Conservation (phyloP, 2,329 filamentous ascomycete species). For the Neopestalotiopsis rosae region DNA sequence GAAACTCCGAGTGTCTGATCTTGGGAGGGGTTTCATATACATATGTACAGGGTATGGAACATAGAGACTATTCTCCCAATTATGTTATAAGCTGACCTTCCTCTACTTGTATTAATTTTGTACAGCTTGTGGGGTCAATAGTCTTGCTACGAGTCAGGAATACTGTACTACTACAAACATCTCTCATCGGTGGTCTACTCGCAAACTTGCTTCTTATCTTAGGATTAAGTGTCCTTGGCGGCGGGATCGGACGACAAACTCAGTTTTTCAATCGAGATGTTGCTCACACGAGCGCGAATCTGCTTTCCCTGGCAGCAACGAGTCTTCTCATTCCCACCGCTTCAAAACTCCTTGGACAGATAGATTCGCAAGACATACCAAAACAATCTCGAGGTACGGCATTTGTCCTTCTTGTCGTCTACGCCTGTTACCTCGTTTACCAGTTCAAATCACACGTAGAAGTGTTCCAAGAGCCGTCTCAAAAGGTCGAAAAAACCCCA, state of each 20-base stretch:
- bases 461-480: no score
- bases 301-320: slow-evolving; percentile 1
- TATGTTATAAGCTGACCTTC: no score
- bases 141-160: neutral
- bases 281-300: neutral
- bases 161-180: neutral
- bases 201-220: slow-evolving; percentile 7
- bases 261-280: neutral
- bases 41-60: neutral
- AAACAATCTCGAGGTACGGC: slow-evolving; percentile 9
- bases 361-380: neutral
- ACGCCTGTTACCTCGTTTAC: neutral
- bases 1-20: neutral
- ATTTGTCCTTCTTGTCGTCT: neutral
- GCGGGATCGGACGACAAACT: neutral
- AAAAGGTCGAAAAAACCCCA: no score
- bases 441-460: slow-evolving; percentile 1
- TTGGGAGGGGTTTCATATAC: neutral
- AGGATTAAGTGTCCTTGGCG: neutral
- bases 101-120: neutral
- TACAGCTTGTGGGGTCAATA: neutral
- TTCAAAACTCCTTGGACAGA: slow-evolving; percentile 5
- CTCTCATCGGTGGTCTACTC: neutral
- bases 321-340: slow-evolving; percentile 12
- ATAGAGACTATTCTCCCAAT: no score